Conservation (phyloP, 164 flowering plant genomes). For the Vitis cinerea region DNA sequence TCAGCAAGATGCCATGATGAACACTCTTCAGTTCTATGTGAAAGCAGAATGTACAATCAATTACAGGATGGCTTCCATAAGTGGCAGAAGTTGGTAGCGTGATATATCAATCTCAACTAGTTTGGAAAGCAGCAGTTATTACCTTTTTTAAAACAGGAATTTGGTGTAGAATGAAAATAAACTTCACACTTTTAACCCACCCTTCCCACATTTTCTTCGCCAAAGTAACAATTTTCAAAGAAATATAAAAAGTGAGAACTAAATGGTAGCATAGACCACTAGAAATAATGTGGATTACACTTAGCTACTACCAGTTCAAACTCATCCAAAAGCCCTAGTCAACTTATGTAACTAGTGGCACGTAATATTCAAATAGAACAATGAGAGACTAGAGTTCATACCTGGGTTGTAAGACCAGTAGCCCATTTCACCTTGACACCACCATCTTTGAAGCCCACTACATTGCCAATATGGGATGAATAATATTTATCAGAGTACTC, state of each 20-base stretch:
- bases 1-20: neutral
- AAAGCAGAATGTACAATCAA: constrained; percentile 1
- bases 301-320: neutral
- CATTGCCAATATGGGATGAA: constrained; percentile 64
- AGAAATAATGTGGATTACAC: neutral
- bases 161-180: neutral
- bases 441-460: constrained; percentile 61
- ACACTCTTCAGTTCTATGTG: neutral
- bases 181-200: too few relatives aligned
- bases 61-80: neutral
- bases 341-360: neutral
- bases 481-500: constrained; percentile 16
- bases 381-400: constrained; percentile 22
- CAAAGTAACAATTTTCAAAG: too few relatives aligned
- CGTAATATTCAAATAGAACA: neutral
- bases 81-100: neutral
- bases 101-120: neutral
- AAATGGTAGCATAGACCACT: too few relatives aligned
- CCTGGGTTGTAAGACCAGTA: constrained; percentile 65
- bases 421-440: constrained; percentile 83
- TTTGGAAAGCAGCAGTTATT: neutral
- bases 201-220: too few relatives aligned
- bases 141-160: neutral
- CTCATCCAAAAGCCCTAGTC: too few relatives aligned
- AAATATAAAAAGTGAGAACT: too few relatives aligned